Base-by-base conservation (phyloP, 306 rosid species). In the Quercus dentata region DNA sequence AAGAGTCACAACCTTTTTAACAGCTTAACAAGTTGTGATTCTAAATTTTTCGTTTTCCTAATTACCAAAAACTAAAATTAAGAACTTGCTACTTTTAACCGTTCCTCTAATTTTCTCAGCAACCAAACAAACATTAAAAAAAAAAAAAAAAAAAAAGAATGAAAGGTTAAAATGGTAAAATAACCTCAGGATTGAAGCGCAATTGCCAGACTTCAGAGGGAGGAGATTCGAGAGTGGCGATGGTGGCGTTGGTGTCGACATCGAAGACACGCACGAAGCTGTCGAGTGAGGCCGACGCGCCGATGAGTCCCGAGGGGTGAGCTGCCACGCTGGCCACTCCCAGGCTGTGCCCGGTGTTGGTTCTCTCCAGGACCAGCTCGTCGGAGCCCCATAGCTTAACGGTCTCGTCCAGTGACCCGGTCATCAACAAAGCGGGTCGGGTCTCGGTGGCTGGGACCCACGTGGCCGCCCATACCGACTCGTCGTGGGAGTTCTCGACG, bases 191-290 rank as follows among this genome's bases (percentile, higher is more conserved):
- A 85, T 93, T 92, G 84, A 96, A 93, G 54, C 92, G 91, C 90
- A 96, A 85, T 85, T 96, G 98, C 99, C 98, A 96, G 79, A 96
- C 97, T 85, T 93, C 98, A 56, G 99, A 96, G 2, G 99, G 99
- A 2, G 98, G 99, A 54, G 99, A 96, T 76, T 96, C 99, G 69
- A 93, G 94, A 18, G 94, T 93, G 41, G 98, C 97, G 71, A 96
- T 76, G 75, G 99, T 96, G 71, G 86, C 62, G 80, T 96, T 96
- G 69, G 99, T 81, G 78, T 91, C 98, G 14, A 96, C 98, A 38
- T 96, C 93, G 69, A 96, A 96, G 31, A 96, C 93, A 14, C 98
- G 87, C 15, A 96, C 89, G 33, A 93, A 93, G 82, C 98, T 96
- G 67, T 96, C 99, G n/a, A 96, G 94, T 19, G 99, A 96, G 54